phyloP scores from a whole-genome alignment of 1,284 basidiomycete species.

The Pseudozyma hubeiensis region DNA sequence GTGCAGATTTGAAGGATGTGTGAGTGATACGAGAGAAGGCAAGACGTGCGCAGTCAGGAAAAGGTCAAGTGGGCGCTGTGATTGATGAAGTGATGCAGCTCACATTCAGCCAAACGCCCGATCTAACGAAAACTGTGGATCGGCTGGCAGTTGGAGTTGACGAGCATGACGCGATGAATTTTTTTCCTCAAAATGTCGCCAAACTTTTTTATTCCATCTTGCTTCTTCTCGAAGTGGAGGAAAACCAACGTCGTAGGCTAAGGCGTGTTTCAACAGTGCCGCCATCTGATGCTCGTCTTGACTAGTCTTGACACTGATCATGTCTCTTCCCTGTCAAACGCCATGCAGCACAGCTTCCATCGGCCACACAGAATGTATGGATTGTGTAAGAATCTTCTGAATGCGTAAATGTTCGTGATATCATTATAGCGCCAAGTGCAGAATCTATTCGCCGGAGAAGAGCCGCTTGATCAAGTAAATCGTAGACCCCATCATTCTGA shows the following conservation, averaged over 20 bases:
- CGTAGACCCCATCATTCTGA: slow-evolving; percentile 56
- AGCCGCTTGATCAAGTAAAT: slow-evolving; percentile 58
- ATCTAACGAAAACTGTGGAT: neutral
- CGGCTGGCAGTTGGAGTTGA: neutral
- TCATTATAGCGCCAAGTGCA: neutral
- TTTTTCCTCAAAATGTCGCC: slow-evolving; percentile 1
- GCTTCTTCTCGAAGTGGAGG: slow-evolving; percentile 13
- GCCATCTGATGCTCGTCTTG: no score
- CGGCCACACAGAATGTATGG: no score
- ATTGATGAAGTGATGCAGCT: neutral
- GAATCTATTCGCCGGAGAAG: slow-evolving; percentile 55
- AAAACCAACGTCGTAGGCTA: neutral
- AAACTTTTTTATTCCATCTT: slow-evolving; percentile 10
- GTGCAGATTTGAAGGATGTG: no score
- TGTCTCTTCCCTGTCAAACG: no score
- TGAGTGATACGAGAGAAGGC: no score
- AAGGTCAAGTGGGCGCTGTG: neutral
- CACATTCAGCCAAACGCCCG: slow-evolving; percentile 2
- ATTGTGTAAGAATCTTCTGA: no score
- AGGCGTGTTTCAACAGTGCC: no score
- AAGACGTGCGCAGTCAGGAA: no score
- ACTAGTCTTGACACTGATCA: no score
- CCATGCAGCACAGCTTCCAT: no score
- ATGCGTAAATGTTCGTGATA: slow-evolving; percentile 1
- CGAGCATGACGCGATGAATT: neutral